These are phyloP conservation scores for Tetrapisispora pingtungensis DNA, from an alignment of 805 yeast genomes.

Conservation along the genomic window DNA sequence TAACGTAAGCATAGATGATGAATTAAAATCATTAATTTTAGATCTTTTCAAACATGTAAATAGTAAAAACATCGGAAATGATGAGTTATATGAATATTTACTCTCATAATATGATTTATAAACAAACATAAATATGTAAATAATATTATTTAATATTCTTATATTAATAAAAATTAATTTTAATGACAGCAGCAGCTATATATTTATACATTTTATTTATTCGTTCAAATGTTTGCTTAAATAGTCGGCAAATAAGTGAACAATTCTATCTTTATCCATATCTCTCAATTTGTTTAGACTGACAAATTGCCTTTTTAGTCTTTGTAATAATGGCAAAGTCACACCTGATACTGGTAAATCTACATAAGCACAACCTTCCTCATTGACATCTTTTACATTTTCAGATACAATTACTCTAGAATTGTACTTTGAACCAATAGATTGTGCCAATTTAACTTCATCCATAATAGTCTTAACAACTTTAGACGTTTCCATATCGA, in stretches of 20 bases:
- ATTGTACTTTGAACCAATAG: conserved; percentile 42
- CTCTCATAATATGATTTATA: background rate
- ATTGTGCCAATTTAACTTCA: conserved; percentile 26
- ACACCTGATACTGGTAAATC: conserved; percentile 48
- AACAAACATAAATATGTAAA: background rate
- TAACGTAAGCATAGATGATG: conserved; percentile 13
- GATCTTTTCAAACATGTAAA: conserved; percentile 8
- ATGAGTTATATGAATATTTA: background rate
- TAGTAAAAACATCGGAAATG: background rate
- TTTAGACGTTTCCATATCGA: conserved; percentile 60
- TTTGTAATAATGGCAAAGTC: conserved; percentile 67
- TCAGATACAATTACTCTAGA: conserved; percentile 36
- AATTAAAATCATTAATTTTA: conserved; percentile 9
- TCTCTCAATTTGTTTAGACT: conserved; percentile 69
- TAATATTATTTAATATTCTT: background rate
- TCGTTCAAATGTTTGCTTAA: conserved; percentile 49
- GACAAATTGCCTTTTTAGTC: conserved; percentile 78
- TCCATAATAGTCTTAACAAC: conserved; percentile 56
- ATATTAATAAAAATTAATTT: no score
- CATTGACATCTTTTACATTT: conserved; percentile 31
- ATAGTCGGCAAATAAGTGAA: conserved; percentile 68
- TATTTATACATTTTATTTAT: background rate
- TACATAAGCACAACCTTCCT: conserved; percentile 34
- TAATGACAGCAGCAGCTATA: background rate
- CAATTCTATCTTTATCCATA: conserved; percentile 58